Evolutionary conservation across 1,284 basidiomycete species (phyloP).

Genomic region (Ganoderma boninense): DNA sequence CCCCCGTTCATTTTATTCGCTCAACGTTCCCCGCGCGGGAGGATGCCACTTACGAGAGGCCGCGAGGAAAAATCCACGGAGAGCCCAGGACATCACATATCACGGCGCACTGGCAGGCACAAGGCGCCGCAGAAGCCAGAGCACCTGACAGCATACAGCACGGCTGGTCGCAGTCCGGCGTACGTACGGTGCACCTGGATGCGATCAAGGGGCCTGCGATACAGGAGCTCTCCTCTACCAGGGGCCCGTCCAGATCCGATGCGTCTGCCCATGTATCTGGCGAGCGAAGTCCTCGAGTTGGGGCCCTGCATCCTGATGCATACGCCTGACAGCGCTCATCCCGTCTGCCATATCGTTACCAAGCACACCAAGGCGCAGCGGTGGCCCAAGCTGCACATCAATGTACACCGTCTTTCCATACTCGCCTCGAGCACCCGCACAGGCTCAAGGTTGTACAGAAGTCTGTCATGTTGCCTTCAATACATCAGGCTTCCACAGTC

Average conservation of each 20-base stretch:
- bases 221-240: background rate
- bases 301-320: background rate
- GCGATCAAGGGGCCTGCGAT: background rate
- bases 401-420: background rate
- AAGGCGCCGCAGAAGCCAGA: background rate
- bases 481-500: background rate
- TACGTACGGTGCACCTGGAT: background rate
- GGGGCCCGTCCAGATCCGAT: background rate
- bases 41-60: slow-evolving; percentile 2
- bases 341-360: background rate
- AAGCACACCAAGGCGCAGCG: background rate
- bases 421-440: background rate
- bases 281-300: background rate
- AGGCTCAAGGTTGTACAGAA: background rate
- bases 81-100: background rate
- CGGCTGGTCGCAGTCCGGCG: background rate
- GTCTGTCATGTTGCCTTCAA: background rate
- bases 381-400: background rate
- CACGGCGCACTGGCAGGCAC: slow-evolving; percentile 4
- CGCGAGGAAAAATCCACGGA: slow-evolving; percentile 3
- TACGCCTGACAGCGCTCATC: too few species aligned
- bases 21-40: background rate
- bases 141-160: background rate
- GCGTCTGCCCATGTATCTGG: background rate
- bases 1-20: background rate